phyloP scores from a whole-genome alignment of 352 stramenopile genomes.

The Phytophthora macrochlamydospora region DNA sequence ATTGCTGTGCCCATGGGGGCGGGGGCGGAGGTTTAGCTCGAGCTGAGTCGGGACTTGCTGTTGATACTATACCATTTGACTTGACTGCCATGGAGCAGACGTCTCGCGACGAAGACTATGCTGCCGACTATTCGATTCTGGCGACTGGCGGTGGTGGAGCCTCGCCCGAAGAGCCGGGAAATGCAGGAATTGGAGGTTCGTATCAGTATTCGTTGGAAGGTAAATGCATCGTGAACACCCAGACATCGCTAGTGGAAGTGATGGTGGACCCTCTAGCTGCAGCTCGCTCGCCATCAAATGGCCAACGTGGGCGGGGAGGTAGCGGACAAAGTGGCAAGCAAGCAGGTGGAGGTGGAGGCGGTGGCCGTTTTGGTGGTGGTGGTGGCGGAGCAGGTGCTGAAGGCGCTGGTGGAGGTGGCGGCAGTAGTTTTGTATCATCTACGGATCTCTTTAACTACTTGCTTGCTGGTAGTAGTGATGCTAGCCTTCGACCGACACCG shows the following conservation, averaged over 20 bases:
- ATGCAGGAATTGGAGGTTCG: conserved; percentile 47
- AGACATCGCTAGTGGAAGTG: conserved; percentile 41
- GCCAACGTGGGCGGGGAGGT: conserved; percentile 45
- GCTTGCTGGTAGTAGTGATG: conserved; percentile 11
- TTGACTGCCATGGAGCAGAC: conserved; percentile 26
- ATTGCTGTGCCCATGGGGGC: conserved; percentile 80
- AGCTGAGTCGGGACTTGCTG: conserved; percentile 51
- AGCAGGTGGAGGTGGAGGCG: conserved; percentile 76
- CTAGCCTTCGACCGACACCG: conserved; percentile 18
- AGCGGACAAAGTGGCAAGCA: conserved; percentile 79
- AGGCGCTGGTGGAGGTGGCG: conserved; percentile 63
- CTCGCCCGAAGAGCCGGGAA: conserved; percentile 24
- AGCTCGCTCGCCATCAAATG: conserved; percentile 41
- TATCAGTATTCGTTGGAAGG: conserved; percentile 50
- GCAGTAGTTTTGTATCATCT: conserved; percentile 56
- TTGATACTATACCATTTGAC: conserved; percentile 52
- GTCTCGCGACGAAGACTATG: conserved; percentile 61
- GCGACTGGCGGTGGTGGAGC: conserved; percentile 56
- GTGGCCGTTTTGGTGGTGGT: conserved; percentile 77
- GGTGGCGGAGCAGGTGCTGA: conserved; percentile 68
- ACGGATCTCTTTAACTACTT: conserved; percentile 25
- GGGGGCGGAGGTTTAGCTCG: conserved; percentile 48
- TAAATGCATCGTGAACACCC: conserved; percentile 36
- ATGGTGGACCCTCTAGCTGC: conserved; percentile 26
- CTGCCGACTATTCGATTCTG: conserved; percentile 59